Evolutionary conservation across 2,329 filamentous ascomycete genomes (phyloP).

Genomic region (Mycocentrospora acerina): DNA sequence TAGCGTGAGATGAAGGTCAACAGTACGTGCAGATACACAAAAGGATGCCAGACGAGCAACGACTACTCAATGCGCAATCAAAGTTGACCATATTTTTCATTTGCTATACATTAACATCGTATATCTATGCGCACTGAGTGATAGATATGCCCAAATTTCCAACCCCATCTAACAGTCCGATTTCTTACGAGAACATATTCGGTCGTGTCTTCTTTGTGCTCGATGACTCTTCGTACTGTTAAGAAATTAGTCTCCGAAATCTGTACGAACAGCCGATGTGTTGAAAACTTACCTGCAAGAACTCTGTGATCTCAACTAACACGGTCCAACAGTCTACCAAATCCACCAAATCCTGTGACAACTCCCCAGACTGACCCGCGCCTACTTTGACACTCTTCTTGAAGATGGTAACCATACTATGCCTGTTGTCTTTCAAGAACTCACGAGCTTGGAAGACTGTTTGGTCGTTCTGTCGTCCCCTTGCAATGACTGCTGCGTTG

Average conservation of each 20-base stretch:
- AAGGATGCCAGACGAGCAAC: no score
- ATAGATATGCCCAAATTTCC: background rate
- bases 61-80: no score
- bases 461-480: constrained; percentile 76
- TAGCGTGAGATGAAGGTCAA: no score
- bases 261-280: background rate
- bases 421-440: constrained; percentile 81
- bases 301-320: constrained; percentile 78
- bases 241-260: constrained; percentile 8
- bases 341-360: constrained; percentile 68
- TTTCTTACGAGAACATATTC: constrained; percentile 24
- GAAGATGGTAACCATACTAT: constrained; percentile 83
- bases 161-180: background rate
- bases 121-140: no score
- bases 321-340: constrained; percentile 83
- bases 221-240: constrained; percentile 32
- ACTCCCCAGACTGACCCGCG: constrained; percentile 50
- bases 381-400: constrained; percentile 85
- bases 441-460: constrained; percentile 71
- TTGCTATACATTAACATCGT: no score
- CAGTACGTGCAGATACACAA: no score
- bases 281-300: constrained; percentile 69
- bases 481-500: constrained; percentile 75
- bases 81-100: no score
- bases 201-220: constrained; percentile 20